Percentiles rank a stretch among this genome's conserved stretches.
phyloP scores from a whole-genome alignment of 2,329 filamentous ascomycete species.

The Ophiostoma triangulosporum region DNA sequence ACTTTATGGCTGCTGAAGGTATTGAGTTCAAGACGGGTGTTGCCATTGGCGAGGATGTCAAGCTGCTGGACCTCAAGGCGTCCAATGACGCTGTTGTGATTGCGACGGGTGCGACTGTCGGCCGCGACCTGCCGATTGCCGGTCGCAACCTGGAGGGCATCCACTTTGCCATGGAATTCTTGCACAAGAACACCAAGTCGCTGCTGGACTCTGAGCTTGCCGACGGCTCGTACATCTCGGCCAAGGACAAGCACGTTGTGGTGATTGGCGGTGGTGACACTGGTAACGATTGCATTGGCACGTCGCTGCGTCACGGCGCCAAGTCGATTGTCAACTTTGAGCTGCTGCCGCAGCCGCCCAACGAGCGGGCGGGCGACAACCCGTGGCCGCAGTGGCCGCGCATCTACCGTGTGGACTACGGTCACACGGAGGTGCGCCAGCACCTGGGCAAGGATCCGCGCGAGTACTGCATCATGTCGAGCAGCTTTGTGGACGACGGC shows the following conservation, averaged over 20 bases:
- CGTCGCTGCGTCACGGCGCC: slow-evolving; percentile 85
- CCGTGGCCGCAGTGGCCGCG: slow-evolving; percentile 98
- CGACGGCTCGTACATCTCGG: slow-evolving; percentile 79
- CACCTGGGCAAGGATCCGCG: slow-evolving; percentile 93
- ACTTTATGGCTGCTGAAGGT: slow-evolving; percentile 87
- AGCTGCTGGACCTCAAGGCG: slow-evolving; percentile 57
- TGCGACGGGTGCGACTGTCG: slow-evolving; percentile 84
- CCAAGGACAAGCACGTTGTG: slow-evolving; percentile 89
- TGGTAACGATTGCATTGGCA: slow-evolving; percentile 95
- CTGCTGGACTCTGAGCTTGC: slow-evolving; percentile 80
- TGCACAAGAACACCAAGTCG: slow-evolving; percentile 96
- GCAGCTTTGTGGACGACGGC: slow-evolving; percentile 87
- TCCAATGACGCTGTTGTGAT: slow-evolving; percentile 76
- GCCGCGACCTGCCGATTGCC: slow-evolving; percentile 82
- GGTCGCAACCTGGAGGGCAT: slow-evolving; percentile 79
- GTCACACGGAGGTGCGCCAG: slow-evolving; percentile 87
- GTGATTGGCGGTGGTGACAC: slow-evolving; percentile 97
- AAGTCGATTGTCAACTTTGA: slow-evolving; percentile 97
- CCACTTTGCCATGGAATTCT: slow-evolving; percentile 93
- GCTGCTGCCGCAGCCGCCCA: slow-evolving; percentile 79
- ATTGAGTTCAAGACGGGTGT: slow-evolving; percentile 69
- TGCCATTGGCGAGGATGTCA: slow-evolving; percentile 62
- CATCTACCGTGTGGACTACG: slow-evolving; percentile 97
- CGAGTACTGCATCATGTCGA: slow-evolving; percentile 97
- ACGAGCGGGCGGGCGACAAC: slow-evolving; percentile 84